These are phyloP conservation scores for Tetrahymena thermophila DNA, from an alignment of 73 alveolate species.

Conservation along the genomic window DNA sequence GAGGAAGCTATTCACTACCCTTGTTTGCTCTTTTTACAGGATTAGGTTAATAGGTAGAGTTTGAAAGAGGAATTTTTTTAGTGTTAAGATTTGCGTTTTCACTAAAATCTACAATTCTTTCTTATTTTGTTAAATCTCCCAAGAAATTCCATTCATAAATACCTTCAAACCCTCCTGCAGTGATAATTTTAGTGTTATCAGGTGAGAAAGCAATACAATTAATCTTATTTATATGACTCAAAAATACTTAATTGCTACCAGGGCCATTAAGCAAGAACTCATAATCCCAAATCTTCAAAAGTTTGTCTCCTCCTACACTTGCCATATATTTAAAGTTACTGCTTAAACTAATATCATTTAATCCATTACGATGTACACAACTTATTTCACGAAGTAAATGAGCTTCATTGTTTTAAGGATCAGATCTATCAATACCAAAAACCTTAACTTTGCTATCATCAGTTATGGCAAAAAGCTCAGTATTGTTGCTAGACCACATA, in stretches of 20 bases:
- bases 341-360: slow-evolving; percentile 22
- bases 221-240: slow-evolving; percentile 14
- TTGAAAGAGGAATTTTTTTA: background rate
- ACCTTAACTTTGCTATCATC: slow-evolving; percentile 17
- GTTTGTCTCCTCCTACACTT: slow-evolving; percentile 30
- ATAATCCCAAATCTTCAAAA: slow-evolving; percentile 39
- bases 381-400: slow-evolving; percentile 23
- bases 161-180: slow-evolving; percentile 58
- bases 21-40: background rate
- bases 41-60: background rate
- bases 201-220: slow-evolving; percentile 24
- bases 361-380: slow-evolving; percentile 13
- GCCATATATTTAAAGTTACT: slow-evolving; percentile 33
- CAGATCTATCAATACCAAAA: slow-evolving; percentile 35
- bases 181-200: slow-evolving; percentile 23
- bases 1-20: background rate
- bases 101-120: slow-evolving; percentile 22
- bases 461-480: slow-evolving; percentile 13
- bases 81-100: background rate
- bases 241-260: slow-evolving; percentile 29
- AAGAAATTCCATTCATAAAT: slow-evolving; percentile 45
- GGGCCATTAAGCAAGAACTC: slow-evolving; percentile 36
- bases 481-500: slow-evolving; percentile 30
- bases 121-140: slow-evolving; percentile 36
- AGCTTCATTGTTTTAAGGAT: slow-evolving; percentile 17